These are phyloP conservation scores for Orbilia brochopaga DNA, from an alignment of 2,329 filamentous ascomycete genomes.

Conservation along the genomic window DNA sequence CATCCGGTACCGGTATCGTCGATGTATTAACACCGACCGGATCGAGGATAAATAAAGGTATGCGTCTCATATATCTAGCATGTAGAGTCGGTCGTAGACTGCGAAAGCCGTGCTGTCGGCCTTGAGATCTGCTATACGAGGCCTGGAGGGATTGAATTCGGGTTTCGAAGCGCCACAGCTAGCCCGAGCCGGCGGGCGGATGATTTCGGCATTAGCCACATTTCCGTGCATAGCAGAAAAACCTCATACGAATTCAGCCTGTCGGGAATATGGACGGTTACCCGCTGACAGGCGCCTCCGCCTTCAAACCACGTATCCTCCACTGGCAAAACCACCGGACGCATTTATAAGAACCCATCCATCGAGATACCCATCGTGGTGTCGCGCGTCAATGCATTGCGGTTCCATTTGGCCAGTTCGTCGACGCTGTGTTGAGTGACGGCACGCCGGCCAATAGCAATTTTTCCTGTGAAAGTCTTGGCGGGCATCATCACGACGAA, in stretches of 20 bases:
- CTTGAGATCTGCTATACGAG: neutral
- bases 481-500: conserved; percentile 19
- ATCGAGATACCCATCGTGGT: too few species aligned
- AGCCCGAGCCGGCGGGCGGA: conserved; percentile 12
- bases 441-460: neutral
- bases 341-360: neutral
- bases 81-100: too few species aligned
- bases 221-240: neutral
- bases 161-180: conserved; percentile 13
- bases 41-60: too few species aligned
- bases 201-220: conserved; percentile 46
- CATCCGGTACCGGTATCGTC: too few species aligned
- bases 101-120: too few species aligned
- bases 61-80: too few species aligned
- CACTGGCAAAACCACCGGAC: neutral
- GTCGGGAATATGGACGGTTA: conserved; percentile 9
- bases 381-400: too few species aligned
- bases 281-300: neutral
- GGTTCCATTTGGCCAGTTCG: conserved; percentile 1
- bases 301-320: conserved; percentile 29
- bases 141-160: neutral
- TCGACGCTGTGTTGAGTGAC: conserved; percentile 15
- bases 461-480: conserved; percentile 14
- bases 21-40: too few species aligned
- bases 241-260: conserved; percentile 12